A percentile compares a stretch with the other conserved stretches of the same genome.
Evolutionary conservation across 179 eudicot species (phyloP).

Genomic region (Pouteria campechiana): DNA sequence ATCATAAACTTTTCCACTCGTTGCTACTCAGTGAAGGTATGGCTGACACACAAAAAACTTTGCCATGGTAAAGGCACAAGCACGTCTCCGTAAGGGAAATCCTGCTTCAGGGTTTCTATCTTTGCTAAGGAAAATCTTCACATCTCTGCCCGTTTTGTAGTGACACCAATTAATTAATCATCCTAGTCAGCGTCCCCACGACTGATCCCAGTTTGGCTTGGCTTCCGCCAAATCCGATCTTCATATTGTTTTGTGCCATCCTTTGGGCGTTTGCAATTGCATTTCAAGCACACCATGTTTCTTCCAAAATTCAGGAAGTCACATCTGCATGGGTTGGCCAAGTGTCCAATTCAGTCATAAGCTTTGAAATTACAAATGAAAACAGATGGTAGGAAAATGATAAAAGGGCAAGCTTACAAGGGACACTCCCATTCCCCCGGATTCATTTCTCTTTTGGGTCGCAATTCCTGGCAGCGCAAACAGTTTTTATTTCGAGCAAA

Average conservation of each 20-base stretch:
- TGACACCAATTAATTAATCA: no score
- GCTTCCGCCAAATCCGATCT: slow-evolving; percentile 24
- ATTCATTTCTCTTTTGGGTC: slow-evolving; percentile 36
- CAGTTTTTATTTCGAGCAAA: slow-evolving; percentile 50
- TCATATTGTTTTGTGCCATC: slow-evolving; percentile 15
- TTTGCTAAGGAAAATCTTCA: no score
- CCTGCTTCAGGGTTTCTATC: no score
- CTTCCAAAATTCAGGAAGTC: slow-evolving; percentile 52
- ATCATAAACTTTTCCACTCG: no score
- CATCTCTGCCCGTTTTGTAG: no score
- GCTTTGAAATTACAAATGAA: not conserved
- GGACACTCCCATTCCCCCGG: slow-evolving; percentile 68
- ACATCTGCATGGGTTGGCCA: slow-evolving; percentile 30
- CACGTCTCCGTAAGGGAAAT: no score
- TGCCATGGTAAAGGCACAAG: no score
- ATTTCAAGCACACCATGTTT: slow-evolving; percentile 43
- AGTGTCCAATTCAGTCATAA: not conserved
- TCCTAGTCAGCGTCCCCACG: no score
- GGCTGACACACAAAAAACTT: no score
- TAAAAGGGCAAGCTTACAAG: slow-evolving; percentile 29
- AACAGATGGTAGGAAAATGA: not conserved
- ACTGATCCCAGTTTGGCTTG: no score
- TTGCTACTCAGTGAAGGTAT: no score
- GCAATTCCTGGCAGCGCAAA: slow-evolving; percentile 36
- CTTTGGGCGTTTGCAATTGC: slow-evolving; percentile 29